phyloP scores from a whole-genome alignment of 2,329 filamentous ascomycete species.

The Talaromyces amestolkiae region DNA sequence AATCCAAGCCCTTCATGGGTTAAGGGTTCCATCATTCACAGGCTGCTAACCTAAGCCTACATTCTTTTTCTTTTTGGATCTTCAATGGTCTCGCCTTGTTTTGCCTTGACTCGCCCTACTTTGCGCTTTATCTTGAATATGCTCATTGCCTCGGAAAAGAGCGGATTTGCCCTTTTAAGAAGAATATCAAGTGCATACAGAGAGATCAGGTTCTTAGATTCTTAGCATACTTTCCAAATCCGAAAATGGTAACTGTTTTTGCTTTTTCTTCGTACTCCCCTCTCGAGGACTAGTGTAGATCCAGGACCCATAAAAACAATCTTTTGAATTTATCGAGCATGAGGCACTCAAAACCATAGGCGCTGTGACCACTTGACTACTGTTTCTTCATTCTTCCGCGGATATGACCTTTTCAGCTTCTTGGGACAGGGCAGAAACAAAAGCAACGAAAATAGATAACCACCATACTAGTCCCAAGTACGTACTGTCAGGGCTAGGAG shows the following conservation, averaged over 20 bases:
- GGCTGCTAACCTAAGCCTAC: neutral
- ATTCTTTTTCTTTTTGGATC: constrained; percentile 6
- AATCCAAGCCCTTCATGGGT: neutral
- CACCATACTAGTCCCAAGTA: neutral
- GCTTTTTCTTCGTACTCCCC: constrained; percentile 5
- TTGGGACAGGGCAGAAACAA: neutral
- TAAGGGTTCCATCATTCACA: neutral
- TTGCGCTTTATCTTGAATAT: constrained; percentile 2
- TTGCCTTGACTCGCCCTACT: constrained; percentile 15
- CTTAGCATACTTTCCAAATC: neutral
- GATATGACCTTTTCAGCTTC: neutral
- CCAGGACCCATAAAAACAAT: constrained; percentile 10
- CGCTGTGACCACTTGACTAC: constrained; percentile 1
- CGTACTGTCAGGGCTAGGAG: neutral
- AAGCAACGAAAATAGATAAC: constrained; percentile 4
- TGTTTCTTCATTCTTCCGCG: neutral
- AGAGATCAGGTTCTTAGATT: neutral
- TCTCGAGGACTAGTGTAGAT: constrained; percentile 11
- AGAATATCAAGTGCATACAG: neutral
- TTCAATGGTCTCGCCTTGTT: constrained; percentile 13
- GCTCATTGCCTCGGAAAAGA: neutral
- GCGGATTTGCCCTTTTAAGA: neutral
- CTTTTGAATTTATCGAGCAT: constrained; percentile 6
- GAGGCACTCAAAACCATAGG: neutral
- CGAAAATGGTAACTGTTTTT: neutral